Conservation (phyloP, 305 asterid genomes). For the Euphrasia arctica region DNA sequence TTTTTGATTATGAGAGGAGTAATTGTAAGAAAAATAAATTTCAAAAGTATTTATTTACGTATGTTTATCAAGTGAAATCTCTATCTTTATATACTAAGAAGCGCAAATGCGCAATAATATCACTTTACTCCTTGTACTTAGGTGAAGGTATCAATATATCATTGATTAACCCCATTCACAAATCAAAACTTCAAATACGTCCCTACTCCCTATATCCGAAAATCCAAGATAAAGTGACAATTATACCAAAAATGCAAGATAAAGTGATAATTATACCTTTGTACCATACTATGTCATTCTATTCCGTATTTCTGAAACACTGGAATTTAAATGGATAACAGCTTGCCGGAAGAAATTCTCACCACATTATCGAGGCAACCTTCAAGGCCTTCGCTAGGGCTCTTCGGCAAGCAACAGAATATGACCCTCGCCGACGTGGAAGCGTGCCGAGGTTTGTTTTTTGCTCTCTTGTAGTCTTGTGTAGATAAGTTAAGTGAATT, state of each 20-base stretch:
- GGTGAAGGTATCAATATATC: too few relatives aligned
- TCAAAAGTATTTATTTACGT: neutral
- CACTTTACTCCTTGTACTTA: too few relatives aligned
- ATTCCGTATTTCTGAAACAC: slow-evolving; percentile 14
- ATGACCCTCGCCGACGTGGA: slow-evolving; percentile 76
- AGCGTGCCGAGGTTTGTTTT: slow-evolving; percentile 60
- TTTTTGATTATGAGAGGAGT: too few relatives aligned
- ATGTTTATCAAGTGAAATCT: neutral
- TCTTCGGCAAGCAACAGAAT: slow-evolving; percentile 90
- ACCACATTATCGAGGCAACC: slow-evolving; percentile 96
- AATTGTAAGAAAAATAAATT: too few relatives aligned
- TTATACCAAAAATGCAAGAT: neutral
- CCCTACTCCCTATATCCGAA: neutral
- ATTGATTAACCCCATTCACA: neutral
- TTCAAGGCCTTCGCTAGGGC: slow-evolving; percentile 99
- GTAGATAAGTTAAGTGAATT: too few relatives aligned
- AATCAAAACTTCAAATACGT: neutral
- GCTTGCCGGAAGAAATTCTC: slow-evolving; percentile 94
- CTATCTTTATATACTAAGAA: too few relatives aligned
- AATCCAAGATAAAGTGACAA: neutral
- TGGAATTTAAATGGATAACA: slow-evolving; percentile 29
- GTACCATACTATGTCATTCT: neutral
- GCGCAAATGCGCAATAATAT: too few relatives aligned
- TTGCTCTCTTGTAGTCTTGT: slow-evolving; percentile 1
- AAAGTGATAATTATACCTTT: neutral